Evolutionary conservation across 768 basidiomycete species (phyloP).

Genomic region (Kockovaella imperatae): DNA sequence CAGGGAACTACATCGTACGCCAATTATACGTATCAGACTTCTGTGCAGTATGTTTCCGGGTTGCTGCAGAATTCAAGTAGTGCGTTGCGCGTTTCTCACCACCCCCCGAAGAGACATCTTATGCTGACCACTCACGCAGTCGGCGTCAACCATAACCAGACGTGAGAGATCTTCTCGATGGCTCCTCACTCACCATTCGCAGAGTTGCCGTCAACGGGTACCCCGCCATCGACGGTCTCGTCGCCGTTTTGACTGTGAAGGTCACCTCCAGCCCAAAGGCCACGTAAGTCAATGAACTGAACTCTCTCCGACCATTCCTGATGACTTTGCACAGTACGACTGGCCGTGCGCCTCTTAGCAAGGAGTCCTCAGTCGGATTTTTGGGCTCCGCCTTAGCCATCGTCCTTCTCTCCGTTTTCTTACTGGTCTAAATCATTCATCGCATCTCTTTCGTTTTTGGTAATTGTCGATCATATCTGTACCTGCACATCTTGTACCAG

Average conservation of each 20-base stretch:
- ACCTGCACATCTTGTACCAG: too few relatives aligned
- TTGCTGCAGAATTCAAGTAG: conserved; percentile 61
- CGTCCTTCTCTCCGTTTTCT: too few relatives aligned
- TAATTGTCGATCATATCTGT: too few relatives aligned
- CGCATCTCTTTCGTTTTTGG: too few relatives aligned
- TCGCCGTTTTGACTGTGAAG: conserved; percentile 67
- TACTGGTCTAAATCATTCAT: too few relatives aligned
- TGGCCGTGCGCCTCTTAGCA: too few relatives aligned
- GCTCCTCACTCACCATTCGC: neutral
- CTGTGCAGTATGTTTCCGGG: conserved; percentile 62
- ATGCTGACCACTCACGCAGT: conserved; percentile 3
- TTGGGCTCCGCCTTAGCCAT: too few relatives aligned
- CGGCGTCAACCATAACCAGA: conserved; percentile 45
- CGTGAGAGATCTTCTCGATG: conserved; percentile 21
- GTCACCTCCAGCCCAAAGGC: too few relatives aligned
- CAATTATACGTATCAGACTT: conserved; percentile 66
- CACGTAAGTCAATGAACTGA: too few relatives aligned
- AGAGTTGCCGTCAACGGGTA: conserved; percentile 27
- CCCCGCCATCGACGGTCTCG: conserved; percentile 66
- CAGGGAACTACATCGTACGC: conserved; percentile 57
- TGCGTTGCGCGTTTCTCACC: conserved; percentile 50
- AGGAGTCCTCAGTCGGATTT: too few relatives aligned
- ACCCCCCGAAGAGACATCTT: conserved; percentile 46
- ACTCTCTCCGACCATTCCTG: neutral
- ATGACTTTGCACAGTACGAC: neutral